A percentile compares a stretch with the other conserved stretches of the same genome.
These are phyloP conservation scores for Penicillium lagena DNA, from an alignment of 495 filamentous ascomycete species.

Conservation along the genomic window DNA sequence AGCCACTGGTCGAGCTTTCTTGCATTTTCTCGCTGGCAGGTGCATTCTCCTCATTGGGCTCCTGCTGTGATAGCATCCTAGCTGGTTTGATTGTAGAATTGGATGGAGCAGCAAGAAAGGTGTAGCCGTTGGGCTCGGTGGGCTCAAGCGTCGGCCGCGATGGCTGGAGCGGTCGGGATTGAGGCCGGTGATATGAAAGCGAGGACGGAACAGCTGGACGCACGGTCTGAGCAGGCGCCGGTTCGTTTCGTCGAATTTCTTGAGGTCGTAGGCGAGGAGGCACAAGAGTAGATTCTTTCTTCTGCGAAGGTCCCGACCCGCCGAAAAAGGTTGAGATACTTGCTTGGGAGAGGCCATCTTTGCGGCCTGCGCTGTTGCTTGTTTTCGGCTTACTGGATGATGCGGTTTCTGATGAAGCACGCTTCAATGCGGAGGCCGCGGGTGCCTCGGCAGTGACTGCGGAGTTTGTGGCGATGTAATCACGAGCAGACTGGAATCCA, in stretches of 20 bases:
- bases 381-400: constrained; percentile 13
- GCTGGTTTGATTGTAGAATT: constrained; percentile 17
- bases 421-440: constrained; percentile 1
- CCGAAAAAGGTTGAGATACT: constrained; percentile 36
- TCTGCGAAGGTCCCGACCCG: constrained; percentile 14
- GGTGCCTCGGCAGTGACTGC: constrained; percentile 6
- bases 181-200: constrained; percentile 31
- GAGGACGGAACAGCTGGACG: constrained; percentile 14
- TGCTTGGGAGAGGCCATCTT: constrained; percentile 29
- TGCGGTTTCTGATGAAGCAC: constrained; percentile 1
- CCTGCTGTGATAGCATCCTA: constrained; percentile 9
- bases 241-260: constrained; percentile 7
- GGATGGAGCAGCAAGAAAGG: constrained; percentile 31
- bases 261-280: constrained; percentile 8
- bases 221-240: constrained; percentile 2
- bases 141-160: constrained; percentile 32
- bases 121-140: constrained; percentile 31
- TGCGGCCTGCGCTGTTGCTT: constrained; percentile 8
- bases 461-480: constrained; percentile 29
- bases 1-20: constrained; percentile 10
- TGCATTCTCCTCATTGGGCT: constrained; percentile 3
- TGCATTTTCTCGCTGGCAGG: constrained; percentile 17
- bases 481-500: constrained; percentile 37
- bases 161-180: constrained; percentile 28
- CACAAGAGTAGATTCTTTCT: constrained; percentile 5